phyloP scores from a whole-genome alignment of 2,329 filamentous ascomycete genomes.

The Zelopaecilomyces penicillatus region DNA sequence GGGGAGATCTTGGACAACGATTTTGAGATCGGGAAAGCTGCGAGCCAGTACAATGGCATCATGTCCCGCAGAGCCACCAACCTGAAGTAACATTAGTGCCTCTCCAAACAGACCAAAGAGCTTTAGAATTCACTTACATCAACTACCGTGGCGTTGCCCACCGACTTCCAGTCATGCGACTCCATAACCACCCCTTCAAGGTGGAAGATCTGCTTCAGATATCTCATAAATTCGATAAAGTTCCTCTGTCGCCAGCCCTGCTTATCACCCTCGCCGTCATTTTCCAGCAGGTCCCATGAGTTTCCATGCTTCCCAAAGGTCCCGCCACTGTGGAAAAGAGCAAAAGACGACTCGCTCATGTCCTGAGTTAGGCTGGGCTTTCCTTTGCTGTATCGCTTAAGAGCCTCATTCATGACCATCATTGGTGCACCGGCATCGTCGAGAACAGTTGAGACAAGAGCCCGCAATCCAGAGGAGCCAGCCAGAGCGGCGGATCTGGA shows the following conservation, averaged over 20 bases:
- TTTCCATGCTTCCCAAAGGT: conserved; percentile 13
- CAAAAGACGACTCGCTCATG: conserved; percentile 26
- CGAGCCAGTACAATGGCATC: conserved; percentile 21
- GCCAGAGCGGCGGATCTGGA: conserved; percentile 30
- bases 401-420: conserved; percentile 24
- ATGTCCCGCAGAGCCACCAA: conserved; percentile 34
- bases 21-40: conserved; percentile 22
- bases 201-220: conserved; percentile 31
- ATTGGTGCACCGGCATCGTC: conserved; percentile 30
- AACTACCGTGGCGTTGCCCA: conserved; percentile 28
- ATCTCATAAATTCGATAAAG: conserved; percentile 32
- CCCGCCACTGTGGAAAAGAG: conserved; percentile 18
- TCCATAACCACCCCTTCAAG: conserved; percentile 25
- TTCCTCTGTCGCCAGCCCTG: conserved; percentile 30
- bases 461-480: conserved; percentile 22
- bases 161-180: conserved; percentile 27
- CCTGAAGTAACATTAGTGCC: conserved; percentile 13
- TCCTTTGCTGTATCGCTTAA: conserved; percentile 23
- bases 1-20: conserved; percentile 36
- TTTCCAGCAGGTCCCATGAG: conserved; percentile 29
- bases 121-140: conserved; percentile 26
- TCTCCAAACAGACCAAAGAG: background rate
- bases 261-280: conserved; percentile 29
- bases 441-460: conserved; percentile 28
- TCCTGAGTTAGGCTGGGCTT: conserved; percentile 23